These are phyloP conservation scores for Sordariomycetes sp. DNA, from an alignment of 2,329 filamentous ascomycete genomes.

Conservation along the genomic window DNA sequence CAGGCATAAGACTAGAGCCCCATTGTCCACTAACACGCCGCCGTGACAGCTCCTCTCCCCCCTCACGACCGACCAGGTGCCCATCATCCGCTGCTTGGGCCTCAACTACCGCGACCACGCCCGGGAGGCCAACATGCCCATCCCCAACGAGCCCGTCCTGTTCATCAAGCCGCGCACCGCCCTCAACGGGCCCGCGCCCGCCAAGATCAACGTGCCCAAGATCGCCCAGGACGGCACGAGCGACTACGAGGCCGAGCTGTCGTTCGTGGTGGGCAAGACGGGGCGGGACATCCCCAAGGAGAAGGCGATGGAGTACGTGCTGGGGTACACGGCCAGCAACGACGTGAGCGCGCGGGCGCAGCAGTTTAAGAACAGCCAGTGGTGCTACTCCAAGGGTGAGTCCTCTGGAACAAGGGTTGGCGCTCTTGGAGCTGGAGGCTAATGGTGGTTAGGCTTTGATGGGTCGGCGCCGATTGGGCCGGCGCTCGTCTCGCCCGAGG, in stretches of 20 bases:
- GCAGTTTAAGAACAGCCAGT: constrained; percentile 58
- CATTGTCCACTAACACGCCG: not conserved
- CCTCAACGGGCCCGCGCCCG: constrained; percentile 46
- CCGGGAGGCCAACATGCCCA: constrained; percentile 55
- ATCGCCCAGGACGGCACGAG: constrained; percentile 48
- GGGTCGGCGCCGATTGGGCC: constrained; percentile 67
- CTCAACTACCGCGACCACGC: constrained; percentile 66
- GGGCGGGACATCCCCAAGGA: constrained; percentile 54
- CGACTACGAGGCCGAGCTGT: constrained; percentile 75
- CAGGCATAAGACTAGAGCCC: not conserved
- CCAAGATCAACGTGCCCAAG: constrained; percentile 54
- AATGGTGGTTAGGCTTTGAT: constrained; percentile 42
- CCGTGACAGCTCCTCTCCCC: constrained; percentile 44
- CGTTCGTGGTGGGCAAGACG: constrained; percentile 59
- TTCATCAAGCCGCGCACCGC: constrained; percentile 57
- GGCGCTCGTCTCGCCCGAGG: constrained; percentile 48
- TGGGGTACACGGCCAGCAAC: constrained; percentile 67
- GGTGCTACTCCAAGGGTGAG: constrained; percentile 55
- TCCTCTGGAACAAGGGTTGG: not conserved
- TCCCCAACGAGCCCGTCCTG: constrained; percentile 61
- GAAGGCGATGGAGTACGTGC: constrained; percentile 58
- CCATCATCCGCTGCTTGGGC: constrained; percentile 58
- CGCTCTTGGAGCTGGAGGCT: not conserved
- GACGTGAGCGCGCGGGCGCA: constrained; percentile 74
- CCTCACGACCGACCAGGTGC: constrained; percentile 49